Evolutionary conservation across 1,284 basidiomycete species (phyloP), one percentile per base, ranked within the genome.

Genomic region (Tausonia pullulans): DNA sequence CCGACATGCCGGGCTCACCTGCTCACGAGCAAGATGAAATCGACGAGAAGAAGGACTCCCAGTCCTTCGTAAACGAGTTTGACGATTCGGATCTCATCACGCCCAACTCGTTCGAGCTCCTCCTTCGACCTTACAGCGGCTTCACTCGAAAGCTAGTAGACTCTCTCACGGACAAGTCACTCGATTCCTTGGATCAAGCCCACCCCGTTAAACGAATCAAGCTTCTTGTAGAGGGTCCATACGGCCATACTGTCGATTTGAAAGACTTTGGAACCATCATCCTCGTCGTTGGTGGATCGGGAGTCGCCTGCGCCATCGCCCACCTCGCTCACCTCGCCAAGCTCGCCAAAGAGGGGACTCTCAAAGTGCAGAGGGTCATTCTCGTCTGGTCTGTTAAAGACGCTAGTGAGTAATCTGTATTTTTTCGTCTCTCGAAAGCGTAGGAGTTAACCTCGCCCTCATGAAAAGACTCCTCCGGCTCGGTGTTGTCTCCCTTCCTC

Each of bases 251-350:
- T 14, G 40, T 65, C 5, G 39, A 56, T 3, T 44, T 68, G 3
- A 60, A 68, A n/a, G 64, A 45, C 11, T 68, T 48, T 61, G 61
- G 66, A 8, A 60, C 61, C 0, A 67, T 67, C 11, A 53, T 69
- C 5, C 55, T 69, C 5, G 11, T 68, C 41, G 58, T 61, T 6
- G 69, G 69, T 11, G 69, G 69, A 0, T 67, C 64, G 0, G 69
- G 69, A 5, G 61, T 69, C 13, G 60, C 67, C 1, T 67, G 63
- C 9, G 61, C 58, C 2, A 39, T 65, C 1, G 50, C 63, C 2
- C 58, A 63, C 50, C 48, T 69, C 13, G 62, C 65, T 46, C 67
- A 69, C 50, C 63, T 69, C 14, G 67, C 67, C 11, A 58, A 67
- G 0, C 44, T 60, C 13, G 56, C 61, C 2, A 46, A 59, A 0